Conservation (phyloP, 768 basidiomycete species). For the Lactarius hatsudake region DNA sequence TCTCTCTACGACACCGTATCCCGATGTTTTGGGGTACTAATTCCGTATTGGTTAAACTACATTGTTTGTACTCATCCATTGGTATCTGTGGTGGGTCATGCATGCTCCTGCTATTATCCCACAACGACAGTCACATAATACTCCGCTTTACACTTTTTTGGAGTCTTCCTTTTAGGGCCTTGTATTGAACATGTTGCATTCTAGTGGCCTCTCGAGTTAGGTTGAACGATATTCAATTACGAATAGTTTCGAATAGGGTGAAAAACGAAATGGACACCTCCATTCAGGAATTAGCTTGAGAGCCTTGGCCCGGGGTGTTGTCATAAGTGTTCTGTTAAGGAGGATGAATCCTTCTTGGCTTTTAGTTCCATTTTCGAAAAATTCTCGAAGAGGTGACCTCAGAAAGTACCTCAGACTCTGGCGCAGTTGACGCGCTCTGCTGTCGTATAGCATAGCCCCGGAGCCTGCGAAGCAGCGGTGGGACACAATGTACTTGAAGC, state of each 20-base stretch:
- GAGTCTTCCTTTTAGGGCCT: background rate
- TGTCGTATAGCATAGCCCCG: background rate
- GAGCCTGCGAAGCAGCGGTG: background rate
- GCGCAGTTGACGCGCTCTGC: background rate
- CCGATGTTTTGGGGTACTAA: background rate
- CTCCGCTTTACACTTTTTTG: slow-evolving; percentile 3
- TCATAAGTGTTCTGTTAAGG: background rate
- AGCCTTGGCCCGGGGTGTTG: background rate
- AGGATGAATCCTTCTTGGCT: slow-evolving; percentile 2
- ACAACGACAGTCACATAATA: background rate
- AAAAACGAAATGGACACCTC: background rate
- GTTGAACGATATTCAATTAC: too few species aligned
- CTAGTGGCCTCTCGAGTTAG: background rate
- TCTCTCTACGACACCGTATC: background rate
- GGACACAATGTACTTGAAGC: background rate
- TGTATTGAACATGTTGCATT: background rate
- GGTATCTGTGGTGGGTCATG: background rate
- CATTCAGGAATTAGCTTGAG: background rate
- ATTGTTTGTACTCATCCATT: background rate
- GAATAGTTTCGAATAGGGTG: background rate
- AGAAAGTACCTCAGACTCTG: background rate
- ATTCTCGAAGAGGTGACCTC: background rate
- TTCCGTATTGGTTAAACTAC: background rate
- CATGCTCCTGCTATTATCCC: background rate
- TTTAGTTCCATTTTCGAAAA: background rate